These are phyloP conservation scores for Fragaria vesca DNA, from an alignment of 306 rosid genomes.

Conservation along the genomic window DNA sequence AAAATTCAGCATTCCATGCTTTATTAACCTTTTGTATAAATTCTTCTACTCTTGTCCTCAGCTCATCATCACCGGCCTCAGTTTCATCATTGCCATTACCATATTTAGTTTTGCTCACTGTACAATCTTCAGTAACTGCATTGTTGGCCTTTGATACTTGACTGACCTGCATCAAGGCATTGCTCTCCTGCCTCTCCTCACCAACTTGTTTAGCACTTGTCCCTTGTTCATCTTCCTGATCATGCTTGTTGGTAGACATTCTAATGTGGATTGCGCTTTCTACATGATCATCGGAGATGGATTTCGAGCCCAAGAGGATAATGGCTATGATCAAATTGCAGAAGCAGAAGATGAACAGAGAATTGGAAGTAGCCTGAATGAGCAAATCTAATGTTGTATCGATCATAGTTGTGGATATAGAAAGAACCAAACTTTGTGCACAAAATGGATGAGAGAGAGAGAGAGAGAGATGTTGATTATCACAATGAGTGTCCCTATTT, in stretches of 20 bases:
- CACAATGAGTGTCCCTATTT: conserved; percentile 4
- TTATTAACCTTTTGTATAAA: conserved; percentile 56
- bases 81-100: conserved; percentile 18
- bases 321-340: conserved; percentile 60
- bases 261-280: background rate
- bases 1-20: conserved; percentile 53
- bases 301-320: conserved; percentile 44
- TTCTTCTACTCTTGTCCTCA: conserved; percentile 60
- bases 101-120: conserved; percentile 8
- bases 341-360: conserved; percentile 56
- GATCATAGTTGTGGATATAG: conserved; percentile 39
- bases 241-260: background rate
- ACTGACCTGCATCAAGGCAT: conserved; percentile 11
- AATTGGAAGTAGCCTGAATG: conserved; percentile 54
- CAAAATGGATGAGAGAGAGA: background rate
- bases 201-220: background rate
- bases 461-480: background rate
- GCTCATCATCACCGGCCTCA: conserved; percentile 39
- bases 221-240: conserved; percentile 11
- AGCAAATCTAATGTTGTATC: conserved; percentile 42
- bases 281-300: conserved; percentile 20
- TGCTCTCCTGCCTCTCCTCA: conserved; percentile 7
- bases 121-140: conserved; percentile 6
- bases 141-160: conserved; percentile 22
- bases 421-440: background rate